These are phyloP conservation scores for Aspergillus taichungensis DNA, from an alignment of 495 filamentous ascomycete genomes.

Conservation along the genomic window DNA sequence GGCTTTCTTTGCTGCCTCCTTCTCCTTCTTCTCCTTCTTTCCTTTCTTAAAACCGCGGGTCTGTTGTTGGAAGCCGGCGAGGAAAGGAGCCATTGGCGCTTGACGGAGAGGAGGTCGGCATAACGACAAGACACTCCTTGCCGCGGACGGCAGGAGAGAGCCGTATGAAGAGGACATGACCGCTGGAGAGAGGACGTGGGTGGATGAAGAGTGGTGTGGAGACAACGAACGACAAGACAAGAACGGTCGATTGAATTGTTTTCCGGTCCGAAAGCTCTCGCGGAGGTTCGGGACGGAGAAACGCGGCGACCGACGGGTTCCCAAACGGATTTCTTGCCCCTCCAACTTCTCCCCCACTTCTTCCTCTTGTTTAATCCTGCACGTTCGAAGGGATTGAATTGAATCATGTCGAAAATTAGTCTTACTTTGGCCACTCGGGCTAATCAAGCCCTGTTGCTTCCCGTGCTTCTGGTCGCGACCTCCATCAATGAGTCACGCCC, in stretches of 20 bases:
- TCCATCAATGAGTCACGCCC: conserved; percentile 41
- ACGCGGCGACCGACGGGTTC: conserved; percentile 19
- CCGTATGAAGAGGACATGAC: conserved; percentile 31
- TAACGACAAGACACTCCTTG: conserved; percentile 30
- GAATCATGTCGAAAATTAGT: conserved; percentile 27
- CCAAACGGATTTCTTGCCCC: conserved; percentile 9
- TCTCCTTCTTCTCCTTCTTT: conserved; percentile 40
- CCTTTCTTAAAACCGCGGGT: conserved; percentile 29
- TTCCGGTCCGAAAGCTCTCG: conserved; percentile 26
- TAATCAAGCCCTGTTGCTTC: conserved; percentile 45
- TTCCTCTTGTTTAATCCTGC: conserved; percentile 9
- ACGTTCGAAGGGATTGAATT: background rate
- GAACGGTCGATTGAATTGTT: conserved; percentile 18
- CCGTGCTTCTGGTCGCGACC: conserved; percentile 40
- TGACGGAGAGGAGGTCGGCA: conserved; percentile 25
- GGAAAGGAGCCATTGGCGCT: conserved; percentile 24
- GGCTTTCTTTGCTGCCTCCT: conserved; percentile 56
- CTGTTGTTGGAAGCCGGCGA: conserved; percentile 26
- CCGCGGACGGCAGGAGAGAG: conserved; percentile 30
- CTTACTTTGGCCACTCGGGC: conserved; percentile 54
- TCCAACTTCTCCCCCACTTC: conserved; percentile 13
- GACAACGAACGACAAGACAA: background rate
- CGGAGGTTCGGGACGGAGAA: conserved; percentile 23
- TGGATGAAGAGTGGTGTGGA: conserved; percentile 1
- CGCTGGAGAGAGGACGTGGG: background rate